Conservation (phyloP, 2,329 filamentous ascomycete species). For the Didymella sp. region DNA sequence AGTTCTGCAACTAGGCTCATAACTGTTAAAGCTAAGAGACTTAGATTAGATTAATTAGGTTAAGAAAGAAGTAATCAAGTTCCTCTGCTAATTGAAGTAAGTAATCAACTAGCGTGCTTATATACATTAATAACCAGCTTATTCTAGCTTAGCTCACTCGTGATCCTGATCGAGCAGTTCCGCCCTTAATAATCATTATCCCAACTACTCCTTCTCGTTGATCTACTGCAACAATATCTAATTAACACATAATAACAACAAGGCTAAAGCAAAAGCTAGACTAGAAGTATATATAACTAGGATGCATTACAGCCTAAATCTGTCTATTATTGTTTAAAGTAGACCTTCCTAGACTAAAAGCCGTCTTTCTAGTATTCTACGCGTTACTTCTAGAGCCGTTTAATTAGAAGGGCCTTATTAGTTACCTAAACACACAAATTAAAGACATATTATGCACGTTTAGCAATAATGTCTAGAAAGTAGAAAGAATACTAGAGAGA, state of each 20-base stretch:
- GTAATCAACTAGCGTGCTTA: too few species aligned
- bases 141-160: too few species aligned
- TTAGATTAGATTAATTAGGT: too few species aligned
- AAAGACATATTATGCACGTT: not conserved
- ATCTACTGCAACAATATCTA: too few species aligned
- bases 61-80: too few species aligned
- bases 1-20: too few species aligned
- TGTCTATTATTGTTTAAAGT: not conserved
- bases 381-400: not conserved
- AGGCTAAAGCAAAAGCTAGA: not conserved
- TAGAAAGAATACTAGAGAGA: not conserved
- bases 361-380: not conserved
- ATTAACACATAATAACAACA: not conserved
- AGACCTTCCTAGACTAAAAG: not conserved
- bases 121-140: too few species aligned
- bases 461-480: not conserved
- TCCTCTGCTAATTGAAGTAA: too few species aligned
- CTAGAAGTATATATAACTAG: not conserved
- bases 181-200: too few species aligned
- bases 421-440: not conserved
- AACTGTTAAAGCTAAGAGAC: too few species aligned
- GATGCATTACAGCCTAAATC: not conserved
- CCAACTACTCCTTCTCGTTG: too few species aligned
- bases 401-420: not conserved
- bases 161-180: too few species aligned